These are phyloP conservation scores for Magnusiomyces ingens DNA, from an alignment of 1,139 yeast species.

Conservation along the genomic window DNA sequence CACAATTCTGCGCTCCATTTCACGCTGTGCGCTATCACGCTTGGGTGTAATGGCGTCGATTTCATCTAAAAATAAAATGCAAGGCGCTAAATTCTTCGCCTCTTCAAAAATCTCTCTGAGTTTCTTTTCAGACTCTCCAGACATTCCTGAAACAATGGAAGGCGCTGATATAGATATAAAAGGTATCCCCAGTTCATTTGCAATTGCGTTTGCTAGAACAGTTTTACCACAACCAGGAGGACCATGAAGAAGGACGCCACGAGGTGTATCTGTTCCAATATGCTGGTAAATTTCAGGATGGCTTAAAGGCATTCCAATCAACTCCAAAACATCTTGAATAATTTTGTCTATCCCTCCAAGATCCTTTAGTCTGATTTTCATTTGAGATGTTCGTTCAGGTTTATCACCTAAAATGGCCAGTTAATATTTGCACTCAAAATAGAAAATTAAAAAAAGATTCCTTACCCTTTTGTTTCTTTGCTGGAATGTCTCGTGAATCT, in stretches of 20 bases:
- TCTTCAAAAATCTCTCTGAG: constrained; percentile 89
- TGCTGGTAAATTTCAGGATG: constrained; percentile 87
- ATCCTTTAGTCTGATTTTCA: constrained; percentile 50
- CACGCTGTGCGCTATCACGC: constrained; percentile 96
- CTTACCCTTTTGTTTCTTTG: constrained; percentile 42
- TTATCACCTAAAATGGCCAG: constrained; percentile 12
- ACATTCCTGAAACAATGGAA: constrained; percentile 97
- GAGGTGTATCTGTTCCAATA: constrained; percentile 94
- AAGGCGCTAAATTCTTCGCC: constrained; percentile 85
- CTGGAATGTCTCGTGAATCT: constrained; percentile 28
- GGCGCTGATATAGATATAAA: constrained; percentile 91
- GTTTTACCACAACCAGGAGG: constrained; percentile 99
- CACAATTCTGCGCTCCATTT: constrained; percentile 95
- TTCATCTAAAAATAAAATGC: constrained; percentile 87
- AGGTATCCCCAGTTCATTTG: constrained; percentile 91
- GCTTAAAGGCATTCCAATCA: constrained; percentile 81
- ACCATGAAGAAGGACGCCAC: constrained; percentile 91
- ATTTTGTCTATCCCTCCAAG: constrained; percentile 88
- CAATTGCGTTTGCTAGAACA: constrained; percentile 89
- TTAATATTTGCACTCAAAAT: neutral
- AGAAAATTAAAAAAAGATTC: neutral
- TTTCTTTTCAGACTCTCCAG: constrained; percentile 97
- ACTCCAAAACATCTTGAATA: constrained; percentile 77
- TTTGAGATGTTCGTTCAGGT: constrained; percentile 23
- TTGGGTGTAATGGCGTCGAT: constrained; percentile 98